Evolutionary conservation across 2,329 filamentous ascomycete species (phyloP).

Genomic region (Ambrosiella beaveri): DNA sequence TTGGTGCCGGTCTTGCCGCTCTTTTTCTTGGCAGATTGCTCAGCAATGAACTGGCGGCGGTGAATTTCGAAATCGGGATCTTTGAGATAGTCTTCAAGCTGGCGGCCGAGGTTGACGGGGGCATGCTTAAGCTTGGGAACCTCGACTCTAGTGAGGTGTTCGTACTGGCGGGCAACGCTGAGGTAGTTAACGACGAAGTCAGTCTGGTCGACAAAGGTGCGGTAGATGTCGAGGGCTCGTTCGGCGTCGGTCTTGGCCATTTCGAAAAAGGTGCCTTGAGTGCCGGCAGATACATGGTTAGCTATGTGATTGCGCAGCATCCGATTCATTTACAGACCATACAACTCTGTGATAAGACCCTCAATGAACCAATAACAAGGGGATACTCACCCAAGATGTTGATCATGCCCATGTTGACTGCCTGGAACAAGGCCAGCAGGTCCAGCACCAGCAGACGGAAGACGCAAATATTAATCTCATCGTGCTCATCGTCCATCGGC

Average conservation of each 20-base stretch:
- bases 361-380: no score
- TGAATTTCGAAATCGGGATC: conserved; percentile 93
- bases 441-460: conserved; percentile 86
- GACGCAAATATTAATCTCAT: conserved; percentile 89
- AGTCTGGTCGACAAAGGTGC: conserved; percentile 78
- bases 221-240: conserved; percentile 79
- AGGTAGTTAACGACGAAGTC: conserved; percentile 86
- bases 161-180: conserved; percentile 70
- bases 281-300: conserved; percentile 8
- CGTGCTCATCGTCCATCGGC: conserved; percentile 79
- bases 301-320: neutral
- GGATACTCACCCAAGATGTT: conserved; percentile 65
- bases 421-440: conserved; percentile 75
- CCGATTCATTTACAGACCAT: no score
- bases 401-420: conserved; percentile 92
- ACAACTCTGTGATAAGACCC: no score
- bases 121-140: conserved; percentile 96
- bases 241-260: conserved; percentile 92
- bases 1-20: conserved; percentile 20
- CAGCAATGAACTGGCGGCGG: conserved; percentile 74
- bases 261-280: conserved; percentile 83
- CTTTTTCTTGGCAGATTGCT: conserved; percentile 55
- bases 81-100: conserved; percentile 84
- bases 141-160: conserved; percentile 79
- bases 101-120: conserved; percentile 73